Evolutionary conservation across 768 basidiomycete species (phyloP).

Genomic region (Lentinula boryana): DNA sequence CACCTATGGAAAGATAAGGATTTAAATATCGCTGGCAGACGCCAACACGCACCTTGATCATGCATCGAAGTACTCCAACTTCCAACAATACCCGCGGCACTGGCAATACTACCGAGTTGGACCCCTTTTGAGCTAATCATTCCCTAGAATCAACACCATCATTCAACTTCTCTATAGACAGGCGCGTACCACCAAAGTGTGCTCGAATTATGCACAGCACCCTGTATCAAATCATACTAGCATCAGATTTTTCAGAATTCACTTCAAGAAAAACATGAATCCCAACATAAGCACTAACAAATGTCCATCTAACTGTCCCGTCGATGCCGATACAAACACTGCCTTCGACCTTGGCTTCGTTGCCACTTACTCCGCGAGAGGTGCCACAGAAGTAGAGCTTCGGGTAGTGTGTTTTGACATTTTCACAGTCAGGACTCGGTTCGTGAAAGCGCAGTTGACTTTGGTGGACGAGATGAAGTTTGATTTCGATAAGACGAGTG

Average conservation of each 20-base stretch:
- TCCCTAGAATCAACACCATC: neutral
- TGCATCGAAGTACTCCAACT: constrained; percentile 63
- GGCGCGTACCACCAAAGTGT: constrained; percentile 52
- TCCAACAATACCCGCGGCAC: constrained; percentile 62
- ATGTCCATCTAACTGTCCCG: constrained; percentile 46
- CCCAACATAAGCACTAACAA: constrained; percentile 37
- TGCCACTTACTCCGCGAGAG: constrained; percentile 33
- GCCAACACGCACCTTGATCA: constrained; percentile 35
- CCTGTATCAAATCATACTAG: constrained; percentile 25
- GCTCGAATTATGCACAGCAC: constrained; percentile 44
- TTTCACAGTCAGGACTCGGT: neutral
- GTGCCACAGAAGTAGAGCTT: constrained; percentile 42
- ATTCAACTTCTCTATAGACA: constrained; percentile 8
- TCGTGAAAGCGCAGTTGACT: neutral
- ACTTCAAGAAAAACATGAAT: neutral
- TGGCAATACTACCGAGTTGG: constrained; percentile 60
- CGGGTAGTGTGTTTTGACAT: constrained; percentile 25
- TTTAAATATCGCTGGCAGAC: neutral
- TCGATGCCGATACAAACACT: constrained; percentile 42
- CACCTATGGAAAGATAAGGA: constrained; percentile 28
- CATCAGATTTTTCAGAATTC: constrained; percentile 7
- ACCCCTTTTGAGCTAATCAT: constrained; percentile 54
- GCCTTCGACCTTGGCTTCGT: constrained; percentile 42
- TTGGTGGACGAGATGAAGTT: constrained; percentile 34
- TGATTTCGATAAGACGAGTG: constrained; percentile 54